Conservation (phyloP, 2,329 filamentous ascomycete species). For the Orbilia javanica region DNA sequence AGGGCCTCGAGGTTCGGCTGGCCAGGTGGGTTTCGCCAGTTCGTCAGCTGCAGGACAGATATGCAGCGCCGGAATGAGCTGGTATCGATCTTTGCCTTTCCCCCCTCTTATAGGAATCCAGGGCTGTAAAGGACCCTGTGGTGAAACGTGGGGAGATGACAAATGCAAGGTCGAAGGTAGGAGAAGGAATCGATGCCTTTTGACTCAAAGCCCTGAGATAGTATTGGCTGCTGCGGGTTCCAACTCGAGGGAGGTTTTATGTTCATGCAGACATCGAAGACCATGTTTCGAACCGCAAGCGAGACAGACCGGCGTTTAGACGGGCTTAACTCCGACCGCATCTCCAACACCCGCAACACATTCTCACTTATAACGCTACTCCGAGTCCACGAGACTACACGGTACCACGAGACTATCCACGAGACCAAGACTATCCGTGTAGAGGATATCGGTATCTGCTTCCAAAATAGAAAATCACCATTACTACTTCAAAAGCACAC, state of each 20-base stretch:
- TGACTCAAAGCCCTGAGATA: constrained; percentile 3
- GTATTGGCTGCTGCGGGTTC: too few relatives aligned
- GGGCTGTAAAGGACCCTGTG: too few relatives aligned
- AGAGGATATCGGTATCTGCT: too few relatives aligned
- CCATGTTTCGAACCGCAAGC: constrained; percentile 1
- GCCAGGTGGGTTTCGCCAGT: too few relatives aligned
- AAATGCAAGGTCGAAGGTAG: constrained; percentile 37
- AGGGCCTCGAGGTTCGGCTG: constrained; percentile 4
- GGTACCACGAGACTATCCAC: too few relatives aligned
- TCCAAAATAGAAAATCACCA: neutral
- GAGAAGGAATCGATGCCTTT: constrained; percentile 21
- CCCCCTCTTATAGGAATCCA: too few relatives aligned
- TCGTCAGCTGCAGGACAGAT: constrained; percentile 21
- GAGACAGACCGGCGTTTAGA: constrained; percentile 30
- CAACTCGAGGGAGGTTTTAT: neutral
- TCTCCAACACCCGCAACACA: neutral
- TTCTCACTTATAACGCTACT: too few relatives aligned
- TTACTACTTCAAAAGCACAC: neutral
- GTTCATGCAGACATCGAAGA: constrained; percentile 9
- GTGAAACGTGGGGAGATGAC: constrained; percentile 31
- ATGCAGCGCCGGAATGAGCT: constrained; percentile 17
- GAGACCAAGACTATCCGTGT: too few relatives aligned
- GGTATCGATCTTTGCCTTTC: too few relatives aligned
- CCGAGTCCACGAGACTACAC: too few relatives aligned
- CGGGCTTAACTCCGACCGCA: constrained; percentile 11